phyloP scores from a whole-genome alignment of 495 filamentous ascomycete species.

The Hamigera avellanea region DNA sequence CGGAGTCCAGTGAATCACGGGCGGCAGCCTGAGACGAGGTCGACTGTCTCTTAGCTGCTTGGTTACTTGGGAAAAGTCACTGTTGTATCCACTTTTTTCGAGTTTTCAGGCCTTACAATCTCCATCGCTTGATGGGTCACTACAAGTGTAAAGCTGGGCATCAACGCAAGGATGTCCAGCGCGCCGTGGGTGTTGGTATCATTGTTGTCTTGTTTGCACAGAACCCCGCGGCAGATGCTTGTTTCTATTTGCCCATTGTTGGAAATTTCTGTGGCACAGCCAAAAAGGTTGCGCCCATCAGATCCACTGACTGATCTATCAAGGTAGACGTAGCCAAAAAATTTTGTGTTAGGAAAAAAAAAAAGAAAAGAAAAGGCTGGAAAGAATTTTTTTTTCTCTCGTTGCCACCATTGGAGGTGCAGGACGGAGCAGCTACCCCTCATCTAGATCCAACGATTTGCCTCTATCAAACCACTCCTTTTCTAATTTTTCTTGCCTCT shows the following conservation, averaged over 20 bases:
- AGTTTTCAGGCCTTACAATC: conserved; percentile 15
- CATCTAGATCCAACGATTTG: too few species aligned
- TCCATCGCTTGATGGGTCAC: conserved; percentile 9
- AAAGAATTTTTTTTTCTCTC: conserved; percentile 1
- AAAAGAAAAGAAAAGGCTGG: too few species aligned
- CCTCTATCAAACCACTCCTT: too few species aligned
- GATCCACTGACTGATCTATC: conserved; percentile 8
- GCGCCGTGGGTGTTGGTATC: conserved; percentile 1
- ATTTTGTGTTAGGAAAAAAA: too few species aligned
- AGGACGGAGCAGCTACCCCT: too few species aligned
- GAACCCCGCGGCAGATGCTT: conserved; percentile 15
- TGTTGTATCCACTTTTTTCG: conserved; percentile 11
- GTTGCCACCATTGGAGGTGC: too few species aligned
- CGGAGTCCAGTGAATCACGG: background rate
- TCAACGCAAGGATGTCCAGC: conserved; percentile 24
- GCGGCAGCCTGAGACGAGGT: too few species aligned
- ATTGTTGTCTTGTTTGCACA: conserved; percentile 14
- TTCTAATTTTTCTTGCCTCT: too few species aligned
- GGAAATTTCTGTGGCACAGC: conserved; percentile 4
- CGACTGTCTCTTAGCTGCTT: too few species aligned
- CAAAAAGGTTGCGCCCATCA: conserved; percentile 10
- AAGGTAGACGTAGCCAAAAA: too few species aligned
- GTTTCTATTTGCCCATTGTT: conserved; percentile 7
- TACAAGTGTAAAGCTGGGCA: conserved; percentile 25
- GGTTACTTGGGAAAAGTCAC: background rate